phyloP scores from a whole-genome alignment of 202 grass and related monocot genomes.

The Zizania palustris region DNA sequence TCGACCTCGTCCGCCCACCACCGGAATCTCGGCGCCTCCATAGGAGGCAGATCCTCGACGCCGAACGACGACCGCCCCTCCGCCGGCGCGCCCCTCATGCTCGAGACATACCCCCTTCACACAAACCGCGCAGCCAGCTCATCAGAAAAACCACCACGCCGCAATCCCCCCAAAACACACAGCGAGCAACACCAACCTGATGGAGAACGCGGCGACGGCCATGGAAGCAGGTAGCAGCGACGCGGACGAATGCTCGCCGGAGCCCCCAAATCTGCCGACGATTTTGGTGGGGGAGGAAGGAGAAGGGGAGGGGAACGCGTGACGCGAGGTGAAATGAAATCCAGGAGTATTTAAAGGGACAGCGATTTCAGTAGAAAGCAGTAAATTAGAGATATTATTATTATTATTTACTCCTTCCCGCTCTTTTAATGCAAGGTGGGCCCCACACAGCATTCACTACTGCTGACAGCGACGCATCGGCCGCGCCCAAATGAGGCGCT shows the following conservation, averaged over 20 bases:
- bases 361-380: neutral
- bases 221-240: too few relatives aligned
- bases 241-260: too few relatives aligned
- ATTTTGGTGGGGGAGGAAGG: neutral
- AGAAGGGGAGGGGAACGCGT: neutral
- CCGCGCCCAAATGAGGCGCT: slow-evolving; percentile 15
- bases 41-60: slow-evolving; percentile 23
- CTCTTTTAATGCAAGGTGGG: neutral
- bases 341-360: slow-evolving; percentile 29
- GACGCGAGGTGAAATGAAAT: neutral
- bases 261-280: slow-evolving; percentile 26
- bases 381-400: slow-evolving; percentile 8
- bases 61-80: slow-evolving; percentile 22
- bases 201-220: slow-evolving; percentile 49
- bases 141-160: too few relatives aligned
- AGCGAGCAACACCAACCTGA: slow-evolving; percentile 27
- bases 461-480: slow-evolving; percentile 42
- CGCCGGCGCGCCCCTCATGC: neutral
- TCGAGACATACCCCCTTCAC: slow-evolving; percentile 31
- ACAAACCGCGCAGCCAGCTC: slow-evolving; percentile 3
- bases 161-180: neutral
- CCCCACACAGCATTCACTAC: slow-evolving; percentile 26
- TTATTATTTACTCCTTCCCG: slow-evolving; percentile 39
- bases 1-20: slow-evolving; percentile 55
- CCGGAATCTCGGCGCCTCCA: slow-evolving; percentile 38